Conservation (phyloP, 352 stramenopile species). For the Phytophthora fragariae region DNA sequence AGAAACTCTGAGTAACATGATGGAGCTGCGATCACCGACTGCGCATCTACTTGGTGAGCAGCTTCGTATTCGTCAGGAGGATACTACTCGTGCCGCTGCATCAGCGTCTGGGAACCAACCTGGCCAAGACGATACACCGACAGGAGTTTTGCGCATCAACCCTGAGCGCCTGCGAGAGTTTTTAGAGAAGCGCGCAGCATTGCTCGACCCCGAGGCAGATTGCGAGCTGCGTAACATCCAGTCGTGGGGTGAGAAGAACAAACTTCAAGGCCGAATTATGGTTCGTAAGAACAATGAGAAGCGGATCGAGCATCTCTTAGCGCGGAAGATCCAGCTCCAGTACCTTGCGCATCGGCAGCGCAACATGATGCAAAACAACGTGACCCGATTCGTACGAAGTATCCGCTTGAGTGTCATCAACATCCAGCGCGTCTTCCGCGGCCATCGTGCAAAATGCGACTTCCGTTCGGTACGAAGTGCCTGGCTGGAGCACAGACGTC, state of each 20-base stretch:
- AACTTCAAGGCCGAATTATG: slow-evolving; percentile 54
- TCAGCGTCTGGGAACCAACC: neutral
- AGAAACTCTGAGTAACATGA: slow-evolving; percentile 45
- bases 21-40: slow-evolving; percentile 39
- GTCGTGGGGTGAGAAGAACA: slow-evolving; percentile 48
- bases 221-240: slow-evolving; percentile 44
- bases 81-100: slow-evolving; percentile 29
- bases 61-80: slow-evolving; percentile 64
- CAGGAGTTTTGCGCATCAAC: slow-evolving; percentile 40
- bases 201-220: slow-evolving; percentile 33
- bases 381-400: slow-evolving; percentile 44
- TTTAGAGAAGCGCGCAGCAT: slow-evolving; percentile 47
- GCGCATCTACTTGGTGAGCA: slow-evolving; percentile 41
- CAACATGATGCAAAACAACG: slow-evolving; percentile 38
- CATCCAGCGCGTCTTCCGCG: slow-evolving; percentile 67
- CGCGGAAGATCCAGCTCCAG: slow-evolving; percentile 65
- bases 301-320: slow-evolving; percentile 48
- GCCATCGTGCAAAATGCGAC: slow-evolving; percentile 51
- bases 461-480: slow-evolving; percentile 33
- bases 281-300: slow-evolving; percentile 51
- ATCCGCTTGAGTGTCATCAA: slow-evolving; percentile 44
- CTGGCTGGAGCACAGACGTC: slow-evolving; percentile 39
- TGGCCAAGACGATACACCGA: slow-evolving; percentile 1
- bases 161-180: slow-evolving; percentile 42
- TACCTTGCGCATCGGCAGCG: slow-evolving; percentile 54